Conservation (phyloP, 305 asterid genomes). For the Fraxinus velutina region DNA sequence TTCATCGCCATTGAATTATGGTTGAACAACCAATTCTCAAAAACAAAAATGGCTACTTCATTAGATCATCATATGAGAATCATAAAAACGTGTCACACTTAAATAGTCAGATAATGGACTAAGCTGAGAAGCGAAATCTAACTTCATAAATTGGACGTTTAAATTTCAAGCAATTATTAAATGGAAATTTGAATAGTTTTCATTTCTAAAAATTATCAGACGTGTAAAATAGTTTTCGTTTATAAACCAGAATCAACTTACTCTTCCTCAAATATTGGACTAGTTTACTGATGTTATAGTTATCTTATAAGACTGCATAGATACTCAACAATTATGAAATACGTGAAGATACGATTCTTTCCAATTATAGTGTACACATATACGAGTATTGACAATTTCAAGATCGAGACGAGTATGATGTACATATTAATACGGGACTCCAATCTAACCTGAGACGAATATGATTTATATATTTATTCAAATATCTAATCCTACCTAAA, state of each 20-base stretch:
- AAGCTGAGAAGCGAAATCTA: background rate
- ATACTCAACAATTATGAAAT: too few species aligned
- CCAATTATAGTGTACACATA: background rate
- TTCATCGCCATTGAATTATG: background rate
- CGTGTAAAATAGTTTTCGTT: background rate
- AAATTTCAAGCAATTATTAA: background rate
- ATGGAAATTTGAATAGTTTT: background rate
- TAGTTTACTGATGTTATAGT: background rate
- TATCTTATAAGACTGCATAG: background rate
- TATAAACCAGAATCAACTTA: background rate
- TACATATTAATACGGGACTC: too few species aligned
- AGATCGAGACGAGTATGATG: too few species aligned
- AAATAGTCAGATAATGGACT: background rate
- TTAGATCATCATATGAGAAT: background rate
- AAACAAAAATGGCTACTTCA: background rate
- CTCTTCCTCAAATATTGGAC: background rate
- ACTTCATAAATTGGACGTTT: background rate
- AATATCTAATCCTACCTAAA: background rate
- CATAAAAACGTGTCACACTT: background rate
- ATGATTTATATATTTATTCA: background rate
- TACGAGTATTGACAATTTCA: background rate
- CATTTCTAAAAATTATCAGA: background rate
- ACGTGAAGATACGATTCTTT: too few species aligned
- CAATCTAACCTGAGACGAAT: background rate
- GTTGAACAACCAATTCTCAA: background rate